phyloP scores from a whole-genome alignment of 2,329 filamentous ascomycete genomes.

The Cercospora citrullina region DNA sequence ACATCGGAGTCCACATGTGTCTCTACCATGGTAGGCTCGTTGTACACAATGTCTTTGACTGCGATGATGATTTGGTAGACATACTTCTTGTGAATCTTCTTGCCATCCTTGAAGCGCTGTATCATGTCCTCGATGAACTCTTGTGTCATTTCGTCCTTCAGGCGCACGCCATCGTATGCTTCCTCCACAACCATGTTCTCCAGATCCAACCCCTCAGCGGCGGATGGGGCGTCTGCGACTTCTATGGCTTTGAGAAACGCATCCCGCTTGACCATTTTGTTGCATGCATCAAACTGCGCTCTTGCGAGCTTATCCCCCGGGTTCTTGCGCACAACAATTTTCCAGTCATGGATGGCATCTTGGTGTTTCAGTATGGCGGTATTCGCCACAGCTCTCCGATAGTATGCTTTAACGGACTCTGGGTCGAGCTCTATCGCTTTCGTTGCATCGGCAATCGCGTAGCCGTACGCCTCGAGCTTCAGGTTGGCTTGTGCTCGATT shows the following conservation, averaged over 20 bases:
- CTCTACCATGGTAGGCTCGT: conserved; percentile 97
- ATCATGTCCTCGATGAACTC: conserved; percentile 99
- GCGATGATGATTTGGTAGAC: conserved; percentile 94
- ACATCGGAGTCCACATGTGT: conserved; percentile 75
- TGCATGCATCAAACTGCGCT: conserved; percentile 86
- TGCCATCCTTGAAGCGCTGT: conserved; percentile 90
- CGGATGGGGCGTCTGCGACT: conserved; percentile 86
- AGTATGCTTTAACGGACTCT: conserved; percentile 91
- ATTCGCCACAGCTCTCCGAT: conserved; percentile 86
- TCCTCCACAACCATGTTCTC: conserved; percentile 80
- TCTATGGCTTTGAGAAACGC: conserved; percentile 96
- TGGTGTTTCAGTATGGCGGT: conserved; percentile 86
- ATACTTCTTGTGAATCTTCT: conserved; percentile 94
- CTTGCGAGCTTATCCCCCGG: conserved; percentile 88
- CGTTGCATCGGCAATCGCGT: conserved; percentile 85
- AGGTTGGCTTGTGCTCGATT: conserved; percentile 96
- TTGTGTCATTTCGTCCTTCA: conserved; percentile 84
- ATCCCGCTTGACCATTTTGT: conserved; percentile 88
- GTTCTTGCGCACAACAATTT: conserved; percentile 81
- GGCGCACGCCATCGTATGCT: conserved; percentile 77
- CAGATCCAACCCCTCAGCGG: conserved; percentile 84
- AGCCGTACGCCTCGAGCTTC: conserved; percentile 92
- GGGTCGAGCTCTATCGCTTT: conserved; percentile 89
- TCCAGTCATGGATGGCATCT: conserved; percentile 90
- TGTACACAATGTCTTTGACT: conserved; percentile 84